These are phyloP conservation scores for Hymenoscyphus salicellus DNA, from an alignment of 2,329 filamentous ascomycete species.

Conservation along the genomic window DNA sequence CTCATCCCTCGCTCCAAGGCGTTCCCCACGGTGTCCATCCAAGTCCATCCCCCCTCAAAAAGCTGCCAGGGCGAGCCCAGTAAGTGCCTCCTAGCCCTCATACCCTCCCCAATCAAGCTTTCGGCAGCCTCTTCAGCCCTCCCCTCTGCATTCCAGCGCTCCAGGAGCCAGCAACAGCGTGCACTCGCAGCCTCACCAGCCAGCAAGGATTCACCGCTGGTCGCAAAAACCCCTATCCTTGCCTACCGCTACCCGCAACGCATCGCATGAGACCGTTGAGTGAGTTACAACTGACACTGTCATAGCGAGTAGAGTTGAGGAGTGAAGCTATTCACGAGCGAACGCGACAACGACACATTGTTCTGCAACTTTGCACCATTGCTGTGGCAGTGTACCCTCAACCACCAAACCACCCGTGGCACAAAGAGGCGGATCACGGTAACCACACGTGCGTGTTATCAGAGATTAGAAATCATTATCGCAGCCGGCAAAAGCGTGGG, in stretches of 20 bases:
- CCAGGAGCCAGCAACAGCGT: not conserved
- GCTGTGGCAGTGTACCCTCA: slow-evolving; percentile 15
- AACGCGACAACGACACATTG: not conserved
- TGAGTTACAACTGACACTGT: not conserved
- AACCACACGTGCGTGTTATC: slow-evolving; percentile 23
- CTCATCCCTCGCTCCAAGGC: slow-evolving; percentile 4
- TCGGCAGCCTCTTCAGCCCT: slow-evolving; percentile 14
- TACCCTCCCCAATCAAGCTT: slow-evolving; percentile 21
- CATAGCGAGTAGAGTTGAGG: slow-evolving; percentile 10
- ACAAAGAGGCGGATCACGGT: slow-evolving; percentile 8
- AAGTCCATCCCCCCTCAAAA: not conserved
- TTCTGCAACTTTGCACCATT: not conserved
- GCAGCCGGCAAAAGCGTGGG: slow-evolving; percentile 14
- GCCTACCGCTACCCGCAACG: slow-evolving; percentile 21
- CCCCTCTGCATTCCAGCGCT: not conserved
- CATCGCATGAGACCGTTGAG: not conserved
- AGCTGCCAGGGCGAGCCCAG: not conserved
- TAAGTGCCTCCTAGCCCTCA: not conserved
- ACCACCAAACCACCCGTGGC: not conserved
- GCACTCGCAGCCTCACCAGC: not conserved
- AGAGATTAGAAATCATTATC: slow-evolving; percentile 14
- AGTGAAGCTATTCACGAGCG: slow-evolving; percentile 27
- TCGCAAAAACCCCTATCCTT: slow-evolving; percentile 26
- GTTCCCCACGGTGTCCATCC: not conserved
- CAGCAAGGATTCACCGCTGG: slow-evolving; percentile 24